Evolutionary conservation across 140 eudicot species (phyloP), one percentile per base, ranked within the genome.

Genomic region (Cichorium intybus): DNA sequence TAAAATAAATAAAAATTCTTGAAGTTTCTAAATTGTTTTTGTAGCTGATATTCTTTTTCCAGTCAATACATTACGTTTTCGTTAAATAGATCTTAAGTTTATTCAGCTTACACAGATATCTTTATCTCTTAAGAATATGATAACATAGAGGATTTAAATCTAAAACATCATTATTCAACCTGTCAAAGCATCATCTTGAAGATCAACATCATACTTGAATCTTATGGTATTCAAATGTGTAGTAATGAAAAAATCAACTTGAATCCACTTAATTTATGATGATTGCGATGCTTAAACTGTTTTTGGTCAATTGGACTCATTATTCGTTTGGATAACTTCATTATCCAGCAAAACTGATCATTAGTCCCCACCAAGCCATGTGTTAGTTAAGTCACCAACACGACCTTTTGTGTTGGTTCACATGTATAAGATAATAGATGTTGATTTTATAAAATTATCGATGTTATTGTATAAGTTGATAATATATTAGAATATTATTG

Each of bases 271-370:
- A 14, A 73, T 47, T 56, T 17, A 73, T 46, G 62, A 74, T 66
- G 79, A 66, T 66, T 37, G 64, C 37, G 47, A 62, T 26, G 24
- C 59, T 72, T 27, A 60, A 54, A n/a, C 48, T 41, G 8, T 62
- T 15, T 22, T 23, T 51, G 59, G 80, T 75, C 75, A 60, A 75
- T 20, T 67, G 17, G 18, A 14, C 16, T 41, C 64, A 75, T 75
- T 53, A 75, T 75, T 60, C 59, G 10, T 68, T 51, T 5, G 37
- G 59, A 59, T 75, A 35, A 60, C 79, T 75, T 75, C 64, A 75
- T 39, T 9, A 50, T 67, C 11, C 64, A 60, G 75, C 80, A 75
- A 74, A 66, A 60, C 39, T 67, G 49, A 41, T 37, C 60, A 29
- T 39, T 64, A 46, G 55, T 37, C 58, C 72, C 79, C 74, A 50